A percentile compares a stretch with the other conserved stretches of the same genome.
These are phyloP conservation scores for Gracilaria caudata DNA, from an alignment of 23 red algal genomes.

Conservation along the genomic window DNA sequence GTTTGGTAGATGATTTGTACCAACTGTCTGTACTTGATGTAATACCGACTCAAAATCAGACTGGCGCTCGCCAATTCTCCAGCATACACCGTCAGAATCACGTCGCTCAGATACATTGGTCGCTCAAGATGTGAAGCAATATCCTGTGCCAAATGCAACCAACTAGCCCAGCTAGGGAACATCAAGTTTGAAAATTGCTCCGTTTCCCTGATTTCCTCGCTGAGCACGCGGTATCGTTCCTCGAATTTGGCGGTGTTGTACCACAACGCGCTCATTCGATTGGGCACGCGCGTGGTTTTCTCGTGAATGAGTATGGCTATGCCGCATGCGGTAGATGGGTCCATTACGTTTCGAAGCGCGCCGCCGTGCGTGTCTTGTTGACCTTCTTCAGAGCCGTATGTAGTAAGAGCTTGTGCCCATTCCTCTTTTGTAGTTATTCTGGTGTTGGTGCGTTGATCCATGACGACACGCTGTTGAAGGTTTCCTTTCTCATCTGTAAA, in stretches of 20 bases:
- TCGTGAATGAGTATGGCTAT: constrained; percentile 21
- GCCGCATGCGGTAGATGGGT: constrained; percentile 16
- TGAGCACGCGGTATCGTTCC: constrained; percentile 13
- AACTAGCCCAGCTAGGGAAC: constrained; percentile 26
- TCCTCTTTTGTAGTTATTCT: constrained; percentile 22
- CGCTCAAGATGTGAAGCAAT: constrained; percentile 35
- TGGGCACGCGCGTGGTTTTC: constrained; percentile 15
- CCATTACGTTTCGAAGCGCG: neutral
- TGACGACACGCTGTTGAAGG: neutral
- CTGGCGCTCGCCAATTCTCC: constrained; percentile 34
- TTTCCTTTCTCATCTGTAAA: neutral
- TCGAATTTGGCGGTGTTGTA: constrained; percentile 35
- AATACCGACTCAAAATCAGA: constrained; percentile 6
- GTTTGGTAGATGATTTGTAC: constrained; percentile 36
- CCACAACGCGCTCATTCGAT: constrained; percentile 41
- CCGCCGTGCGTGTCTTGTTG: constrained; percentile 46
- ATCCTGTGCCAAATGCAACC: constrained; percentile 38
- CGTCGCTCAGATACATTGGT: constrained; percentile 42
- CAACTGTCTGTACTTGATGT: neutral
- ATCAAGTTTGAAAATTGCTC: neutral
- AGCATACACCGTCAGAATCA: constrained; percentile 4
- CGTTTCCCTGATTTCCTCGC: constrained; percentile 10
- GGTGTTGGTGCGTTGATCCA: neutral
- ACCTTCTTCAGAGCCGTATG: constrained; percentile 31
- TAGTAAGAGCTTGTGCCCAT: constrained; percentile 7